These are phyloP conservation scores for Penicillium fuscoglaucum DNA, from an alignment of 2,329 filamentous ascomycete genomes.

Conservation along the genomic window DNA sequence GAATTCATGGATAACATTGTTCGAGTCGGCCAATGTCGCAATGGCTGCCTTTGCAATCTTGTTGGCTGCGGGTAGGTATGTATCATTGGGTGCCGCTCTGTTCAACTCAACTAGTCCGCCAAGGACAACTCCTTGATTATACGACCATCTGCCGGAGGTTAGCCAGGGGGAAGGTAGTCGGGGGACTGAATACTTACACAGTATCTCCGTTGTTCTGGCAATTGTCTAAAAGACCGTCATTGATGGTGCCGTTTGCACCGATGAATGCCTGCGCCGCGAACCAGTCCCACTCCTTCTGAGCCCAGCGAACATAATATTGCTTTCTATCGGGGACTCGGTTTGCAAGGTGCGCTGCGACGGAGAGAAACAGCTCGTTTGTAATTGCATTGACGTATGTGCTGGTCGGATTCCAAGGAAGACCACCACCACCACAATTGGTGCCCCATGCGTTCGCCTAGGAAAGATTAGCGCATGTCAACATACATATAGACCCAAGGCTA, in stretches of 20 bases:
- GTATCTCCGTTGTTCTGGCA: slow-evolving; percentile 52
- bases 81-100: slow-evolving; percentile 43
- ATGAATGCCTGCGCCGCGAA: slow-evolving; percentile 52
- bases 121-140: slow-evolving; percentile 64
- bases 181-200: slow-evolving; percentile 22
- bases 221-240: slow-evolving; percentile 53
- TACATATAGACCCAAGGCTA: not conserved
- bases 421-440: slow-evolving; percentile 46
- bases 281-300: slow-evolving; percentile 53
- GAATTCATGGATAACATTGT: slow-evolving; percentile 54
- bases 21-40: slow-evolving; percentile 43
- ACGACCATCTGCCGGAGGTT: slow-evolving; percentile 46
- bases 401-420: slow-evolving; percentile 52
- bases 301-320: slow-evolving; percentile 47
- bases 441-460: slow-evolving; percentile 41
- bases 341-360: slow-evolving; percentile 56
- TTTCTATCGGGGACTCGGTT: slow-evolving; percentile 46
- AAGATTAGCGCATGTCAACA: not conserved
- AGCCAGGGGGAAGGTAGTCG: not conserved
- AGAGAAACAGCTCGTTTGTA: slow-evolving; percentile 58
- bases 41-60: slow-evolving; percentile 58
- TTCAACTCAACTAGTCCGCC: slow-evolving; percentile 57
- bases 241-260: slow-evolving; percentile 51
- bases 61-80: slow-evolving; percentile 47
- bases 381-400: slow-evolving; percentile 55